Conservation (phyloP, 2,329 filamentous ascomycete genomes). For the Fusarium nelsonii region DNA sequence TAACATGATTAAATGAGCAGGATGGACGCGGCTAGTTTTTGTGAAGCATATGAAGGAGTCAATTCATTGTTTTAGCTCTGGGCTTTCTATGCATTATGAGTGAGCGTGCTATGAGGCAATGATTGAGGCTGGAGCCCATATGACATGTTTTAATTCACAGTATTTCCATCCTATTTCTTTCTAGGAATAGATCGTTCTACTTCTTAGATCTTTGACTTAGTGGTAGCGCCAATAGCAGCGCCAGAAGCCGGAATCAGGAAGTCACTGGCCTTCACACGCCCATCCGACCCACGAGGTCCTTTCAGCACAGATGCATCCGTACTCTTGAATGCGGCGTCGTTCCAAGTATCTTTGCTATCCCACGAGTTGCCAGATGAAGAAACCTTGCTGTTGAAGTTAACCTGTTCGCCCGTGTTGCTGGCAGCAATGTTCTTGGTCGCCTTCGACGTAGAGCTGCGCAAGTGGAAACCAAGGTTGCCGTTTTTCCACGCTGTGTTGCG, state of each 20-base stretch:
- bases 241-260: constrained; percentile 57
- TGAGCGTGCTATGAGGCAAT: background rate
- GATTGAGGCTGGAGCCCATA: background rate
- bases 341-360: constrained; percentile 55
- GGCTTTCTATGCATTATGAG: background rate
- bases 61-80: background rate
- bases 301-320: constrained; percentile 52
- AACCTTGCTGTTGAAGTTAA: constrained; percentile 26
- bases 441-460: constrained; percentile 48
- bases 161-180: fast-evolving
- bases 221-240: constrained; percentile 42
- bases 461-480: constrained; percentile 47
- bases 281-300: constrained; percentile 53
- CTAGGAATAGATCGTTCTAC: fast-evolving
- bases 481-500: constrained; percentile 63
- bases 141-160: background rate
- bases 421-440: constrained; percentile 57
- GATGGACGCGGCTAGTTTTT: background rate
- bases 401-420: constrained; percentile 23
- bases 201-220: constrained; percentile 18
- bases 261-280: constrained; percentile 56
- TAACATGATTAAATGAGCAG: background rate
- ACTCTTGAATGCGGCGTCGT: constrained; percentile 56
- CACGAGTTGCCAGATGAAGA: constrained; percentile 58
- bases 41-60: constrained; percentile 10